Evolutionary conservation across 1,284 basidiomycete genomes (phyloP).

Genomic region (Apiotrichum porosum): DNA sequence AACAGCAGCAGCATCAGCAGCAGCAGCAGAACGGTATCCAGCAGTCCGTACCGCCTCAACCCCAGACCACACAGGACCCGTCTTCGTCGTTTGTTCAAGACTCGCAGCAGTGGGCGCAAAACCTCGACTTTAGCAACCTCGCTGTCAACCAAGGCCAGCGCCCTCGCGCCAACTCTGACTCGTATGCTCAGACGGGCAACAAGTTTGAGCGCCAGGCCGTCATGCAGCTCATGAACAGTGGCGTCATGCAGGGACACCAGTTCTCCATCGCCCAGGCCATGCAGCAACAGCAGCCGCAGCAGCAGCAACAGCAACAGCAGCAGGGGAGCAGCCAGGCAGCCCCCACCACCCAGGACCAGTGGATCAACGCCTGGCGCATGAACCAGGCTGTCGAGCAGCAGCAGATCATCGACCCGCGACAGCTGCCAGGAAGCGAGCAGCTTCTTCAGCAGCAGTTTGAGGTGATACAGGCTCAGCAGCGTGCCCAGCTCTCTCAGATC

Average conservation of each 20-base stretch:
- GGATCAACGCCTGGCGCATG: constrained; percentile 21
- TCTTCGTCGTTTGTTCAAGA: constrained; percentile 1
- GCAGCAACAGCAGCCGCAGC: constrained; percentile 4
- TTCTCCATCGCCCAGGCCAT: no score
- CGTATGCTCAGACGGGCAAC: constrained; percentile 27
- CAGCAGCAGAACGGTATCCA: not conserved
- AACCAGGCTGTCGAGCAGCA: constrained; percentile 9
- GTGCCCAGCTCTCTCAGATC: constrained; percentile 18
- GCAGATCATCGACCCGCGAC: constrained; percentile 32
- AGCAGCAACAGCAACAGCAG: not conserved
- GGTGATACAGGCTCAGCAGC: constrained; percentile 15
- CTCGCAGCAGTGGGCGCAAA: constrained; percentile 9
- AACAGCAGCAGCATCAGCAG: constrained; percentile 2
- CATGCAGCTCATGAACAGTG: constrained; percentile 21
- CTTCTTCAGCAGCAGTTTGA: constrained; percentile 22
- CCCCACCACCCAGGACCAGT: constrained; percentile 7
- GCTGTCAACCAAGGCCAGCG: constrained; percentile 11
- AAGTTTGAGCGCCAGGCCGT: constrained; percentile 35
- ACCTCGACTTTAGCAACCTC: constrained; percentile 3
- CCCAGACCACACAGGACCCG: not conserved
- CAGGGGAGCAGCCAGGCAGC: not conserved
- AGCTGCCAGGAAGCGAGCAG: constrained; percentile 27
- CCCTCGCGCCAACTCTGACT: constrained; percentile 43
- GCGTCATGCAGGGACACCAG: constrained; percentile 2
- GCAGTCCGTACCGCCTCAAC: not conserved